Percentiles rank a stretch among this genome's conserved stretches.
Conservation (phyloP, 139 green algal genomes). For the Coelastrella sp. region DNA sequence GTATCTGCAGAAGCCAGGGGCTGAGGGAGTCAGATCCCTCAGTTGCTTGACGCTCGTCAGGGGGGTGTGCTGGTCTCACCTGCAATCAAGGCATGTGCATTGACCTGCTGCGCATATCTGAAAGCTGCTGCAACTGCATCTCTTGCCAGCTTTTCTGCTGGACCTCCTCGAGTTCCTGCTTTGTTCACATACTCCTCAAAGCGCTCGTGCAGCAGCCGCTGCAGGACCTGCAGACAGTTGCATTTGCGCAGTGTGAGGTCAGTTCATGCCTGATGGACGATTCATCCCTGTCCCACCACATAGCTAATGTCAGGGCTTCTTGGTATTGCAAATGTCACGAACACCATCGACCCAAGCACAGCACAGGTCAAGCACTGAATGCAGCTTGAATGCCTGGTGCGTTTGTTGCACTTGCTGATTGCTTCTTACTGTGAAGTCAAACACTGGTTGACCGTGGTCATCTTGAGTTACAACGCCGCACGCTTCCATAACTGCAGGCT, state of each 20-base stretch:
- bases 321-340: no score
- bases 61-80: background rate
- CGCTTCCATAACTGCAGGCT: conserved; percentile 33
- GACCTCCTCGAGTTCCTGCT: conserved; percentile 46
- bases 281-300: no score
- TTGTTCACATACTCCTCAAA: conserved; percentile 50
- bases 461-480: conserved; percentile 35
- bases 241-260: background rate
- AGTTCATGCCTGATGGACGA: no score
- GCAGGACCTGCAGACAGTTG: conserved; percentile 47
- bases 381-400: background rate
- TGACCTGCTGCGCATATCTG: conserved; percentile 66
- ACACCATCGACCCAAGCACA: background rate
- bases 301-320: no score
- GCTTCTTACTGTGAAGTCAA: conserved; percentile 36
- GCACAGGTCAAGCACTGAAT: background rate
- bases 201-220: conserved; percentile 53
- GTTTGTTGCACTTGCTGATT: no score
- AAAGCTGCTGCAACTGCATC: conserved; percentile 49
- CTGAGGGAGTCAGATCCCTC: no score
- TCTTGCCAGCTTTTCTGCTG: conserved; percentile 58
- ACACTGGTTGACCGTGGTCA: conserved; percentile 34
- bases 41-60: no score
- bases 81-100: conserved; percentile 64
- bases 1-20: no score